Evolutionary conservation across 192 early-diverging fungal species (phyloP), one percentile per base, ranked within the genome.

Genomic region (Chytriomyces hyalinus): DNA sequence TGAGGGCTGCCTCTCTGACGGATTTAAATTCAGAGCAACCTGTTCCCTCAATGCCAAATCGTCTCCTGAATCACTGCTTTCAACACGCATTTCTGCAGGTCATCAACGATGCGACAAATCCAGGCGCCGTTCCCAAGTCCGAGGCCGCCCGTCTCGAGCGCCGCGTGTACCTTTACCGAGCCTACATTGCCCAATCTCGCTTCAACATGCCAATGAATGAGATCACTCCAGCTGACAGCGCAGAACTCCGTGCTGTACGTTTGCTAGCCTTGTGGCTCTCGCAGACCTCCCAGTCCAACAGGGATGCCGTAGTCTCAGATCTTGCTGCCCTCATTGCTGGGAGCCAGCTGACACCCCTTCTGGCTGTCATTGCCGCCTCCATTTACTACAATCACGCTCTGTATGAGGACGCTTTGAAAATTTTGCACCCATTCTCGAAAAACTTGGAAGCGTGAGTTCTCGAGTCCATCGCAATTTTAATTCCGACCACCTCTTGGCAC

Each of bases 161-260:
- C 45, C 83, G 91, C 78, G 84, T 88, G 6, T 89, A 92, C 13
- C 86, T 94, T 60, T 92, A 92, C 81, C 92, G 96, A 26, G 88
- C 97, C 6, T 90, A 93, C 73, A 79, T 97, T 46, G 93, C 92
- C 50, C 94, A 92, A 77, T 89, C 89, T 70, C 89, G 93, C 61
- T 87, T 89, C 84, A 84, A 86, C 43, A 10, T 73, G 43, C 48
- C 59, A 20, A 73, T 90, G 65, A 78, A 83, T 67, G 93, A 94
- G 62, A 87, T 95, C 49, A 77, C 86, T 0, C 73, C 73, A 28
- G 61, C 76, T 8, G 57, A 88, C 28, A 67, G 78, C 61, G 75
- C 84, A 10, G 89, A 91, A 49, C 90, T 96, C 22, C 82, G 82
- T 36, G 93, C 92, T 2, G 76, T 96, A 17, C 86, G 87, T 50